Base-by-base conservation (phyloP, 176 grass and related monocot genomes). In the Aechmea fasciata region DNA sequence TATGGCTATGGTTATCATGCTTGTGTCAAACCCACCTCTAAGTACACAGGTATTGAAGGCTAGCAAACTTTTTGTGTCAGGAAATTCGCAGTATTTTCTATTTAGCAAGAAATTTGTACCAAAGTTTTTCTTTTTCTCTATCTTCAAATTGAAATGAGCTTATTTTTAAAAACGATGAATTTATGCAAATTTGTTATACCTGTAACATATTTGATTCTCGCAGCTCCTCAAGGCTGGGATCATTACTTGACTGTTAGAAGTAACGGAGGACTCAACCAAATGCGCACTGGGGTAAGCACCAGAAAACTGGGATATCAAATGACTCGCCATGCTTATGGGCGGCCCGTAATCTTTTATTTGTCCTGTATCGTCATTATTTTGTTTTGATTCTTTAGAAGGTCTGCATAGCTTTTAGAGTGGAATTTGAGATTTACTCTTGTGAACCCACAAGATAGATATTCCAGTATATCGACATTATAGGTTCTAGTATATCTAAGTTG, bases 221-320 rank as follows among this genome's bases (percentile, higher is more conserved):
- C 79, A 97, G 89, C 51, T 80, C 77, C 86, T 50, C 57, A 78
- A 74, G 53, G 79, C 68, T 81, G 29, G 24, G 77, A 74, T 11
- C 77, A 14, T 26, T 97, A 92, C 74, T 75, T 97, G 79, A 92
- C 89, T 48, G 93, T 97, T 29, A 92, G 84, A 85, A 97, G 89
- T 70, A 97, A 97, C 81, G 93, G 89, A 54, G 89, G 93, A 62
- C 89, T 96, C 23, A 97, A 97, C 62, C 89, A 97, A 87, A 97
- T 97, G 89, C 86, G 93, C 26, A 97, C 93, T 77, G 86, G 93
- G 81, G 93, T 97, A 97, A 90, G 88, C 77, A 66, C 20, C 49
- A 64, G 9, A 1, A 1, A 64, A 65, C 41, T 49, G 57, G 71
- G 62, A 68, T 61, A 18, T 61, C 55, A 61, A 61, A 61, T 22